These are phyloP conservation scores for Solanum chmielewskii DNA, from an alignment of 257 asterid species.

Conservation along the genomic window DNA sequence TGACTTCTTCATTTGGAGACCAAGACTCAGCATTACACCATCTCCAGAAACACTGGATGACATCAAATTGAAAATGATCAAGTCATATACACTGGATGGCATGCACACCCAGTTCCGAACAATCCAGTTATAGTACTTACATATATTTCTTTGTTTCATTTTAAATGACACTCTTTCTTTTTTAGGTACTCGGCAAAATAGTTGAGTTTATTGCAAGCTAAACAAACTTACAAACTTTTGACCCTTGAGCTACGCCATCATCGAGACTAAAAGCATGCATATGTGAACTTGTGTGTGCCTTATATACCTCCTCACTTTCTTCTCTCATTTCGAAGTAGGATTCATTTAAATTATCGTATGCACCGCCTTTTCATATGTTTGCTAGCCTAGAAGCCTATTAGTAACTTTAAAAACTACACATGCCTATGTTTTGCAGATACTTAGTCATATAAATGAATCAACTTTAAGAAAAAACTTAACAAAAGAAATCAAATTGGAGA, in stretches of 20 bases:
- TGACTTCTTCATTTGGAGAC: neutral
- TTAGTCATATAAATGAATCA: neutral
- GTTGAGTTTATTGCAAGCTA: neutral
- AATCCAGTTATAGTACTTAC: neutral
- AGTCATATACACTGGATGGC: neutral
- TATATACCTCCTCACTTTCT: neutral
- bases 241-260: neutral
- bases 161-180: too few relatives aligned
- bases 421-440: neutral
- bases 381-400: neutral
- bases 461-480: neutral
- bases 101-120: neutral
- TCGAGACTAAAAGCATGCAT: neutral
- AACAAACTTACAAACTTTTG: neutral
- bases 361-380: neutral
- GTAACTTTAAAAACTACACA: neutral
- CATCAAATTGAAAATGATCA: neutral
- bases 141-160: neutral
- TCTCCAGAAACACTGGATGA: neutral
- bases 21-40: neutral
- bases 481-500: neutral
- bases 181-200: neutral
- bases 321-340: neutral
- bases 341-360: neutral
- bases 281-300: neutral